Evolutionary conservation across 140 eudicot species (phyloP), one percentile per base, ranked within the genome.

Genomic region (Oenanthe javanica): DNA sequence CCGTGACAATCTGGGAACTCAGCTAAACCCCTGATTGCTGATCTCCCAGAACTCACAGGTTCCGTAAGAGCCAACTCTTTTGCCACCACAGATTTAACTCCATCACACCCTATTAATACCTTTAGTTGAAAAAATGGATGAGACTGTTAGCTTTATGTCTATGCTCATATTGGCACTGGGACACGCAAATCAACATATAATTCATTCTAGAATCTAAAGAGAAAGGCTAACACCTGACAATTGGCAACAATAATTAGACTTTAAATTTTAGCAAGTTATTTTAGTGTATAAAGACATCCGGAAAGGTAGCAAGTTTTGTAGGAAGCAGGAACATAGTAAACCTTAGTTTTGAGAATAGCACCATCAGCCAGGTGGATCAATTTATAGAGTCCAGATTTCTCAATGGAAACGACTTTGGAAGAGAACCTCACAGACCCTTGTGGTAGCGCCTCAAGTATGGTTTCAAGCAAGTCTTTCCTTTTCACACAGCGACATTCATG

Each of bases 91-190:
- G 97, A 93, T 74, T 89, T 89, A 14, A 93, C 94, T 66, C 98
- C 98, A 79, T 91, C 97, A 80, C 97, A 93, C 63, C 98, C 98
- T 19, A 93, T 86, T 57, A 91, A 76, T 69, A 91, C 93, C 98
- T 93, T 74, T 70, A 79, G 55, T 14, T 14, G 16, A 78, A 52
- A 51, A 6, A 38, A 10, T 13, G 38, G 4, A 31, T 77, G 67
- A 23, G 43, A 49, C 72, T 8, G 46, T 75, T n/a, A 48, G 46
- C 45, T 23, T 50, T 27, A 8, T 74, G 12, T 46, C 0, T 4
- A 45, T 50, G 12, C 67, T 43, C 4, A 14, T 8, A 1, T n/a
- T 36, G 31, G 46, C 45, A 69, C 6, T 23, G 10, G 31, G 69
- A 19, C 25, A 19, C 47, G 74, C 36, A 1, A 31, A 36, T 12